These are phyloP conservation scores for Rosa chinensis DNA, from an alignment of 306 rosid species.

Conservation along the genomic window DNA sequence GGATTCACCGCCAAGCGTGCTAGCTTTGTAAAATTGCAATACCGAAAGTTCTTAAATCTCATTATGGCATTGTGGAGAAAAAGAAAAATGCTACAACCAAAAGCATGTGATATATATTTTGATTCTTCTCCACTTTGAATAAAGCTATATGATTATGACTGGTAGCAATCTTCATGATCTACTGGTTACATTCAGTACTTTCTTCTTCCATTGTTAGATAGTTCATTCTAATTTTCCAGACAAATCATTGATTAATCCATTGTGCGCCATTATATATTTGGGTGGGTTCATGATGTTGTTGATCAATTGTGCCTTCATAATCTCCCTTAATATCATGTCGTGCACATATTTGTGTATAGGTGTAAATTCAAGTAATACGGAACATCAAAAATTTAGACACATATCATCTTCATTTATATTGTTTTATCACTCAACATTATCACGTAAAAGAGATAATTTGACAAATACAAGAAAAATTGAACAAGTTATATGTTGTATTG, in stretches of 20 bases:
- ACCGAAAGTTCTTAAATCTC: constrained; percentile 34
- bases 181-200: background rate
- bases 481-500: background rate
- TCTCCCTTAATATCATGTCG: background rate
- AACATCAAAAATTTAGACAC: background rate
- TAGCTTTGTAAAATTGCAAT: constrained; percentile 16
- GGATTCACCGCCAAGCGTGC: constrained; percentile 22
- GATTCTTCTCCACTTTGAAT: constrained; percentile 35
- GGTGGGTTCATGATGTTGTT: background rate
- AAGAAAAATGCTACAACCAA: constrained; percentile 10
- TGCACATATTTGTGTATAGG: background rate
- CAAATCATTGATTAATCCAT: constrained; percentile 26
- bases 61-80: constrained; percentile 23
- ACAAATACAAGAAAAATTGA: background rate
- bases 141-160: constrained; percentile 24
- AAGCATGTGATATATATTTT: constrained; percentile 39
- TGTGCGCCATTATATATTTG: constrained; percentile 13
- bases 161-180: background rate
- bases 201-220: constrained; percentile 5
- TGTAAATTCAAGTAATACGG: background rate
- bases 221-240: constrained; percentile 23
- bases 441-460: background rate
- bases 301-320: background rate
- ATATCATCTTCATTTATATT: background rate
- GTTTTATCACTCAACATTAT: background rate